These are phyloP conservation scores for Venturia aucupariae DNA, from an alignment of 2,329 filamentous ascomycete genomes.

Conservation along the genomic window DNA sequence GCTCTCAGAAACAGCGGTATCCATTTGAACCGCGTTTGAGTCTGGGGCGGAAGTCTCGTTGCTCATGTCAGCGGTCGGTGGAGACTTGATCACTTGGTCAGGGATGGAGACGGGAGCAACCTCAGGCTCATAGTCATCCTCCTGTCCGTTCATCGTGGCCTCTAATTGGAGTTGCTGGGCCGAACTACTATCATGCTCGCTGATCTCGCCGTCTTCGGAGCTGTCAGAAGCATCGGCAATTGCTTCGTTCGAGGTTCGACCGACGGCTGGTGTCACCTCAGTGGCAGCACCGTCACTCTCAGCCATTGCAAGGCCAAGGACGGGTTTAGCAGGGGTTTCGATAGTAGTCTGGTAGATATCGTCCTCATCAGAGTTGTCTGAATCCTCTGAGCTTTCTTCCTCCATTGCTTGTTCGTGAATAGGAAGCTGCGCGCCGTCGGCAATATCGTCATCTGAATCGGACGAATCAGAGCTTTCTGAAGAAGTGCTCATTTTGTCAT, in stretches of 20 bases:
- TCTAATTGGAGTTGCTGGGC: neutral
- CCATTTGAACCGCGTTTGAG: neutral
- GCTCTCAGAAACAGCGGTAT: neutral
- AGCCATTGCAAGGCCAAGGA: neutral
- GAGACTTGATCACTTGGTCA: neutral
- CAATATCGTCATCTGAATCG: neutral
- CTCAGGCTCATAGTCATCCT: constrained; percentile 6
- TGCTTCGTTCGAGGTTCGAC: neutral
- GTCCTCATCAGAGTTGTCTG: constrained; percentile 8
- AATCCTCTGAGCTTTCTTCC: neutral
- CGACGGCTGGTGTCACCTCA: neutral
- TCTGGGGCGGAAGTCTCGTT: neutral
- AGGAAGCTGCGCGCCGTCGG: neutral
- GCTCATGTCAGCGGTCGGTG: neutral
- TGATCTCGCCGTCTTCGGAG: neutral
- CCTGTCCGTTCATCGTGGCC: neutral
- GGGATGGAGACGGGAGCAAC: neutral
- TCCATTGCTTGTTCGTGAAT: neutral
- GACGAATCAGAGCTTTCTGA: neutral
- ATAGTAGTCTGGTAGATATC: constrained; percentile 13
- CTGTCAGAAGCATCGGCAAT: neutral
- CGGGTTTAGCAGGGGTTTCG: neutral
- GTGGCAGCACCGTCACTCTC: neutral
- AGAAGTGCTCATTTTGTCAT: constrained; percentile 7
- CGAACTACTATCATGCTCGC: neutral